Evolutionary conservation across 768 basidiomycete species (phyloP), one percentile per base, ranked within the genome.

Genomic region (Pisolithus sp.): DNA sequence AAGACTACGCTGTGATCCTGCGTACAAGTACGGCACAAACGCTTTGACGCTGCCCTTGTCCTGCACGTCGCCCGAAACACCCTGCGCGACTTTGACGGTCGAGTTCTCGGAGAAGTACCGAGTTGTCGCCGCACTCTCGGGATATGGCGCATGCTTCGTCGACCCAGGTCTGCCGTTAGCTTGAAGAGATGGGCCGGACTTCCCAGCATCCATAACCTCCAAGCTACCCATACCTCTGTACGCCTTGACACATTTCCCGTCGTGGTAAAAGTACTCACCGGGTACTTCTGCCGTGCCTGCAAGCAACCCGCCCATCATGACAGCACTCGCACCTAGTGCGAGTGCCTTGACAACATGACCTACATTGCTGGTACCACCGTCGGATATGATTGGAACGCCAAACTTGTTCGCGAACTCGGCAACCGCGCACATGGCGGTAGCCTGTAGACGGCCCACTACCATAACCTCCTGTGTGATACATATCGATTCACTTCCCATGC

Each of bases 391-490:
- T 2, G 96, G 96, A 0, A 99, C 85, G 26, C 95, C 96, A 67
- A 99, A 98, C 64, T 86, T 83, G 71, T 67, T 78, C 10, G 94
- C 82, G 63, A 99, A 97, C 72, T 99, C 93, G 24, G 94, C 82
- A 12, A 98, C 95, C 40, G 89, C 84, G 65, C 88, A 89, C 18
- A 99, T 93, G n/a, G 95, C 95, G 0, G 93, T 93, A 2, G 94
- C 96, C 69, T 99, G 96, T 1, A 95, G 96, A 13, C 96, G 83
- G 13, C 96, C 96, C 48, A 98, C 96, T 8, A 96, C 96, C 90
- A 97, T 99, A 61, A 99, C 88, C 65, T 98, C 96, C 71, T 99
- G 96, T 6, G 96, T 99, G 71, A 99, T 99, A 68, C 96, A 99
- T 64, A 99, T 99, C 5, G 92, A 95, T 8, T 96, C 96, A 7